Evolutionary conservation across 192 early-diverging fungal genomes (phyloP).

Genomic region (Radiomyces spectabilis): DNA sequence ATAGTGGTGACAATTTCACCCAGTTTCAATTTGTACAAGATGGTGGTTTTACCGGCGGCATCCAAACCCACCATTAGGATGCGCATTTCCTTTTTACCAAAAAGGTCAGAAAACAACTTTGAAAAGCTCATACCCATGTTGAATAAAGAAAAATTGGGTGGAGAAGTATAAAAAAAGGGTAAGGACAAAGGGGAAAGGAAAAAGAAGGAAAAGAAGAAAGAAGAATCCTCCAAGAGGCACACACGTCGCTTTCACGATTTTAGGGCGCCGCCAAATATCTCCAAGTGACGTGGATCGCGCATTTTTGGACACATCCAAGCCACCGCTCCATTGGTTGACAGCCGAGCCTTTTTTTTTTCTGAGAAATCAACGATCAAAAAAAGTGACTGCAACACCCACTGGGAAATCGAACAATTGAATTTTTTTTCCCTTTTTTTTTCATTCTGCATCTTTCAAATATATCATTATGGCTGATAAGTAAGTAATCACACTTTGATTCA

Average conservation of each 20-base stretch:
- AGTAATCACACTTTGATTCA: no score
- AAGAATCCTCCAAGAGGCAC: not conserved
- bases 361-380: no score
- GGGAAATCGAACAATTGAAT: no score
- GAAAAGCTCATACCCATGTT: constrained; percentile 87
- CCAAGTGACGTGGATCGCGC: no score
- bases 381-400: no score
- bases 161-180: not conserved
- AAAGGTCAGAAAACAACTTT: constrained; percentile 63
- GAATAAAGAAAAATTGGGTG: no score
- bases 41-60: constrained; percentile 98
- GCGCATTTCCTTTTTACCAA: constrained; percentile 93
- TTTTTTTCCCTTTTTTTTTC: constrained; percentile 2
- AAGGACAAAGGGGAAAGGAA: not conserved
- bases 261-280: no score
- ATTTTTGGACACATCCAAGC: no score
- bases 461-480: not conserved
- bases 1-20: constrained; percentile 99
- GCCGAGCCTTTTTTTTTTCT: no score
- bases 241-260: no score
- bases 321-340: no score
- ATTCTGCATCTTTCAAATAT: not conserved
- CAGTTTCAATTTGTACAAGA: constrained; percentile 97
- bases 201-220: constrained; percentile 2
- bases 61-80: constrained; percentile 93